Evolutionary conservation across 2,329 filamentous ascomycete species (phyloP), one percentile per base, ranked within the genome.

Genomic region (Pestalotiopsis sp.): DNA sequence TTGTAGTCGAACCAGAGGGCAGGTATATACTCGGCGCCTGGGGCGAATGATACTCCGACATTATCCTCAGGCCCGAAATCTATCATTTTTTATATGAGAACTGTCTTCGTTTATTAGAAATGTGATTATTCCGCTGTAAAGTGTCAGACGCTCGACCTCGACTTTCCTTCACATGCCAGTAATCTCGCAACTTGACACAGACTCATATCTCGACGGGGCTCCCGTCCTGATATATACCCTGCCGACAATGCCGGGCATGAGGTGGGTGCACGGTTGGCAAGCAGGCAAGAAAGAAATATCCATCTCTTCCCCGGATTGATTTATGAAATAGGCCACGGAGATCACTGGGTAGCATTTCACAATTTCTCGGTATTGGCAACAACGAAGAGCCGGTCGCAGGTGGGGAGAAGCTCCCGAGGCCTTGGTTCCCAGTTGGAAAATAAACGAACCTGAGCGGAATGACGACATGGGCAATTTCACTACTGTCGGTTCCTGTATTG

Each of bases 11-110:
- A 2, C 13, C 41, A 20, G 9, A 36, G 6, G 17, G n/a, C n/a
- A 14, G 17, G 3, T 25, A 23, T 20, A 57, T 13, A 57, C 63
- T 66, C 63, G 63, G 62, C 41, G 20, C 23, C 63, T 64, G 61
- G 63, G 45, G 39, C 52, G 41, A 66, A 66, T 66, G 63, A 56
- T 66, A 27, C 11, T 9, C 63, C 63, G 63, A 66, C 49, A 11
- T 9, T 14, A 13, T 31, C 63, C 39, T 25, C 52, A 62, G 59
- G 11, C 17, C 59, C 59, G 59, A 20, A 13, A 13, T 20, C 17
- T 20, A 9, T 59, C 57, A 23, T 23, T 59, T 36, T 20, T 63
- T 11, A 63, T n/a, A 63, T 31, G 45, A 52, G 45, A 5, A 14
- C 17, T 52, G 45, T 17, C 13, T 17, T 45, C 41, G 17, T 17